Conservation (phyloP, 495 filamentous ascomycete species). For the Opeltia flavorubescens region DNA sequence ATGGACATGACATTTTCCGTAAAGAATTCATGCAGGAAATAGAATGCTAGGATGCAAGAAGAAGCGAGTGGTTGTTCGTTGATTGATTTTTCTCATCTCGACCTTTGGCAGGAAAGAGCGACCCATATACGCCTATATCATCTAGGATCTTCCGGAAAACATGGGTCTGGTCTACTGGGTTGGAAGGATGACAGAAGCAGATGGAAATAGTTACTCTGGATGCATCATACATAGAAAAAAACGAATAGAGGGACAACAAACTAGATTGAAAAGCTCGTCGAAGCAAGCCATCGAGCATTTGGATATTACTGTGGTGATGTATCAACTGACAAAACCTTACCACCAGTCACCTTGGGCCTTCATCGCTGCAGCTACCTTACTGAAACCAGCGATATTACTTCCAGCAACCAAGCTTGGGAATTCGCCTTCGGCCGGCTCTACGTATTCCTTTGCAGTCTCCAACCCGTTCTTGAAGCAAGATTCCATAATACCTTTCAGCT, state of each 20-base stretch:
- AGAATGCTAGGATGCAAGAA: neutral
- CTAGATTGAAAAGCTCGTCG: too few species aligned
- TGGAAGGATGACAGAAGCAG: too few species aligned
- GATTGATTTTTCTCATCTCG: too few species aligned
- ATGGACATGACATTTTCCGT: neutral
- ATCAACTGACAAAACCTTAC: conserved; percentile 22
- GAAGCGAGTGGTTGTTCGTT: neutral
- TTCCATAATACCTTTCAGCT: conserved; percentile 91
- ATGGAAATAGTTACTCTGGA: too few species aligned
- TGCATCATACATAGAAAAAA: too few species aligned
- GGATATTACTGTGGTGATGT: too few species aligned
- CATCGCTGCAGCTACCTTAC: conserved; percentile 92
- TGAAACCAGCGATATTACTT: conserved; percentile 93
- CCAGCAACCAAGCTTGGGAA: conserved; percentile 84
- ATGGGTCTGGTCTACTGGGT: too few species aligned
- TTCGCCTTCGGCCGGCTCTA: conserved; percentile 59
- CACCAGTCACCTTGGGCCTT: conserved; percentile 97
- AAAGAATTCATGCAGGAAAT: neutral
- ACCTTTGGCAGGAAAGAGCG: neutral
- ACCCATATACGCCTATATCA: too few species aligned
- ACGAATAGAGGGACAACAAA: too few species aligned
- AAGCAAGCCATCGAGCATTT: too few species aligned
- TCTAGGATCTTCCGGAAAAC: too few species aligned
- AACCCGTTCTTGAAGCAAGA: conserved; percentile 85
- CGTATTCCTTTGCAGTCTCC: conserved; percentile 77